Conservation (phyloP, 139 green algal genomes). For the Volvox reticuliferus region DNA sequence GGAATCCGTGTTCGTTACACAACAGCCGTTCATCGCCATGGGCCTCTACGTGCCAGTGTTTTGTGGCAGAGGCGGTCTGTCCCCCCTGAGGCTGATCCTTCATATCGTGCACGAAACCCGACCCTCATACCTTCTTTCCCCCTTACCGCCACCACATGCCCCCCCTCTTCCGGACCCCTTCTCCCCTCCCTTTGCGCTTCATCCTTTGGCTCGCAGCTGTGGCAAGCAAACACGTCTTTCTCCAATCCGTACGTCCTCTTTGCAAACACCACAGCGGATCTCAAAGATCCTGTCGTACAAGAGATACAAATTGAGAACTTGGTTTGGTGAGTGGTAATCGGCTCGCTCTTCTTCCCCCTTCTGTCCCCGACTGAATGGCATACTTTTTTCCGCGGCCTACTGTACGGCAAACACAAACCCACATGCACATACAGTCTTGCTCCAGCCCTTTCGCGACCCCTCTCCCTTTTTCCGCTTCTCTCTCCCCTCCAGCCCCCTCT, state of each 20-base stretch:
- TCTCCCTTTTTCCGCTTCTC: not conserved
- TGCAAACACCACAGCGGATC: not conserved
- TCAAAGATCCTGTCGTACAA: not conserved
- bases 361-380: not conserved
- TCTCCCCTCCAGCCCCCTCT: not conserved
- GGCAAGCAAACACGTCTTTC: not conserved
- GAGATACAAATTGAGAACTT: not conserved
- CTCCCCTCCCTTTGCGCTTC: not conserved
- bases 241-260: constrained; percentile 16
- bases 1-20: no score
- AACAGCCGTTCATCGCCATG: no score
- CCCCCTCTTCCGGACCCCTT: not conserved
- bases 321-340: not conserved
- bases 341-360: not conserved
- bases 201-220: constrained; percentile 11
- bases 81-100: no score
- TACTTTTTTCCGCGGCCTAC: no score
- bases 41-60: no score
- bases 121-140: no score
- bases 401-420: no score
- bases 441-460: no score
- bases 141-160: no score
- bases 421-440: no score
- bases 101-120: no score
- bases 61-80: no score